Base-by-base conservation (phyloP, 2,329 filamentous ascomycete genomes). In the Hypoxylon sp. region DNA sequence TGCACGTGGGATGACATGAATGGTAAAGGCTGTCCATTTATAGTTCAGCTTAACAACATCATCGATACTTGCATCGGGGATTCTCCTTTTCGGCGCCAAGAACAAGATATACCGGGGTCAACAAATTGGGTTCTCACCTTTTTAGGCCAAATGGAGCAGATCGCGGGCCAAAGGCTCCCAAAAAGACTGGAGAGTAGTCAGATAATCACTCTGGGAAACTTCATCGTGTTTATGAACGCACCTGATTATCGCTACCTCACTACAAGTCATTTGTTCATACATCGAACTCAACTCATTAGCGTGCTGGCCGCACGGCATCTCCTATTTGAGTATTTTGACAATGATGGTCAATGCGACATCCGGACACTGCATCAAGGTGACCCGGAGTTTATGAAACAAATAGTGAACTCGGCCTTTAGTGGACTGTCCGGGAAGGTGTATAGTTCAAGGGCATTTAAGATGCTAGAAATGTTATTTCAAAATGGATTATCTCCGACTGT, bases 291-390 rank as follows among this genome's bases (percentile, higher is more conserved):
- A 11, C 14, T 65, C n/a, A 17, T 56, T 7, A 30, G 11, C 13
- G 9, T 52, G 10, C 7, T 65, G 2, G 57, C 45, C 3, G 57
- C 57, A 34, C 3, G n/a, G 2, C 2, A 14, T 13, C 36, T 46
- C 6, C 2, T 61, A 28, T 19, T 61, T 11, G 63, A 61, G 17
- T 61, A 61, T 53, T 61, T 65, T 36, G 51, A 48, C 10, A 46
- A 21, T 3, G 34, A 43, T 11, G 50, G 50, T 13, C 34, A 4
- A 32, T 60, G 36, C 36, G 46, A 65, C 9, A 46, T 65, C 2
- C 63, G 36, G 2, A 10, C 25, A 11, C n/a, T 61, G 5, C 11
- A 23, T 9, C 19, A n/a, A 5, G 10, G 5, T 9, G 51, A 65
- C 38, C 38, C 63, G n/a, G 4, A 6, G 6, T 21, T n/a, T 3